Base-by-base conservation (phyloP, 257 asterid species). In the Pogostemon cablin region DNA sequence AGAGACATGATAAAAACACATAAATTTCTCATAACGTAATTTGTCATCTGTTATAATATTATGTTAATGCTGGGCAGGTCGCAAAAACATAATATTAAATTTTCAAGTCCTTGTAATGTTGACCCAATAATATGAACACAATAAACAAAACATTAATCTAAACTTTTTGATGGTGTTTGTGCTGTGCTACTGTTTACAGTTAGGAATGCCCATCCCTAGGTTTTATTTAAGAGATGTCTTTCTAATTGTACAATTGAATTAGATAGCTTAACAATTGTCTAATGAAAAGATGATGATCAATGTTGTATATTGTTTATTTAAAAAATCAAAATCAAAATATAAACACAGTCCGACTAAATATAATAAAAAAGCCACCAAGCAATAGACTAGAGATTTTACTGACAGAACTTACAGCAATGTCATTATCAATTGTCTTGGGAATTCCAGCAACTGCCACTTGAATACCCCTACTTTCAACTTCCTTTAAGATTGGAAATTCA, bases 351-450 rank as follows among this genome's bases (percentile, higher is more conserved):
- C 32, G 65, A 42, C 70, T 41, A 53, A 68, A 43, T 59, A 61
- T 58, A 57, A 40, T 25, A 68, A 42, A 8, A 72, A 35, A 7
- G 53, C 41, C 55, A 54, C 61, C 40, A 47, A 34, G 48, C n/a
- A 65, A 1, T 11, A 62, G 75, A 48, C 32, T 20, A 58, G 68
- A 63, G 69, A 75, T 69, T 52, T 41, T 32, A 56, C 42, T 5
- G 59, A 71, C 9, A 64, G 60, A 73, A 81, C 93, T 88, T 86
- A 90, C 98, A 54, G 90, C 90, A 68, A 92, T 92, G 76, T 92
- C 98, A 85, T 93, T 93, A 79, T 93, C 98, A 62, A 93, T 90
- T 38, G 98, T 93, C 87, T 93, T 93, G 48, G 97, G 98, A 71
- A 93, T 88, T 72, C 98, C 98, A 78, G 96, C 97, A 6, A 93